Base-by-base conservation (phyloP, 2,329 filamentous ascomycete genomes). In the Phaeomoniella chlamydospora region DNA sequence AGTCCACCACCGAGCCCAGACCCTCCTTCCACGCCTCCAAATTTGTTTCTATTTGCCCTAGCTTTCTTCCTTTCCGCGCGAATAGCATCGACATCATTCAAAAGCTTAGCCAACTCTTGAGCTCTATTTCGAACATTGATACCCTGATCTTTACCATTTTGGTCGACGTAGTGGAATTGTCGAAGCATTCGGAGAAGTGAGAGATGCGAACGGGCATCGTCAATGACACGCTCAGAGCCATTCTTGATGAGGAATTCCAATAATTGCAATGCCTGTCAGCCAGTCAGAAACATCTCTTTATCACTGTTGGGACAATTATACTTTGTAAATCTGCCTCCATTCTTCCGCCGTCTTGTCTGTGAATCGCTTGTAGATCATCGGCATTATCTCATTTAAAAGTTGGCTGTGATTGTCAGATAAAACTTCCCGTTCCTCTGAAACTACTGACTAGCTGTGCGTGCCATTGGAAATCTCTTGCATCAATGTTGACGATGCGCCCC, bases 241-340 rank as follows among this genome's bases (percentile, higher is more conserved):
- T 98, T 90, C 68, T 98, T 98, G 62, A 98, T 80, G 18, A 98
- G 73, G 53, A 94, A 93, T 58, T 98, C 88, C 54, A 98, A 79
- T 38, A 98, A 71, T 68, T 96, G 90, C 15, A 98, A 77, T 6
- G 70, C 69, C 72, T 77, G 41, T 15, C 9, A 4, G 22, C 36
- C 15, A 17, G 19, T 26, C 26, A 14, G 13, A 5, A 36, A 18
- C n/a, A 37, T 15, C 19, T 5, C 12, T 34, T 16, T 4, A 39
- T 35, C 37, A 45, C 18, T 14, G 16, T 5, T 15, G 38, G 30
- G 32, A 33, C 26, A 15, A 14, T n/a, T 41, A 39, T 50, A 85
- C 80, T 68, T 98, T 98, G 72, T 98, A 98, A 54, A 98, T 98
- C 59, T 98, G 90, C 47, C 90, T 76, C 90, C 90, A 98, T 63